Base-by-base conservation (phyloP, 441 rosid genomes). In the Biscutella laevigata region DNA sequence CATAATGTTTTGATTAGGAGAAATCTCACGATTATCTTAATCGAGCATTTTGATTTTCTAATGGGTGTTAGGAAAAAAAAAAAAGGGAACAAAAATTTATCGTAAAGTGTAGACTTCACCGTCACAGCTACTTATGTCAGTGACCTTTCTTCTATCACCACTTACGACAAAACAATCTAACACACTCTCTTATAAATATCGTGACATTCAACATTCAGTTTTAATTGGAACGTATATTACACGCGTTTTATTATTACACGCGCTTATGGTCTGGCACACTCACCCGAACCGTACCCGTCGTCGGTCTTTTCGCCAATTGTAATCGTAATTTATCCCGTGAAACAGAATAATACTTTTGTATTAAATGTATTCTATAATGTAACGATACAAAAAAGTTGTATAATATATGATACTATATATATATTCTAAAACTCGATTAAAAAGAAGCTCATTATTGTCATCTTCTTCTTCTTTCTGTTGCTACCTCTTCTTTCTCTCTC, bases 91-190 rank as follows among this genome's bases (percentile, higher is more conserved):
- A 37, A 29, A 49, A 34, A 11, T 55, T 41, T 62, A 55, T 53
- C 72, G 64, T 68, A 44, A 61, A 56, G 67, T 44, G 44, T 16
- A 68, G 58, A 51, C 65, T 62, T 62, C 69, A 62, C 64, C 68
- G 61, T 68, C 69, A 57, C 72, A 62, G 72, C 72, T 62, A 62
- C 72, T 68, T 57, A 39, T 62, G 67, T 67, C 67, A 67, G 67
- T 55, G 67, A 67, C 59, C 51, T 53, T 57, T 40, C 59, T 66
- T 24, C 67, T 68, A 58, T 58, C 47, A 63, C 64, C 61, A 29
- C 68, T 50, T 4, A 48, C 50, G 71, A 67, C 71, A 47, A 33
- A 25, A 10, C 1, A 0, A 0, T 3, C 16, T 4, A 45, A 19
- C 39, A 14, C 57, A 46, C 35, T 32, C 66, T 59, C 62, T 26